Evolutionary conservation across 2,329 filamentous ascomycete species (phyloP).

Genomic region (Exophiala alcalophila): DNA sequence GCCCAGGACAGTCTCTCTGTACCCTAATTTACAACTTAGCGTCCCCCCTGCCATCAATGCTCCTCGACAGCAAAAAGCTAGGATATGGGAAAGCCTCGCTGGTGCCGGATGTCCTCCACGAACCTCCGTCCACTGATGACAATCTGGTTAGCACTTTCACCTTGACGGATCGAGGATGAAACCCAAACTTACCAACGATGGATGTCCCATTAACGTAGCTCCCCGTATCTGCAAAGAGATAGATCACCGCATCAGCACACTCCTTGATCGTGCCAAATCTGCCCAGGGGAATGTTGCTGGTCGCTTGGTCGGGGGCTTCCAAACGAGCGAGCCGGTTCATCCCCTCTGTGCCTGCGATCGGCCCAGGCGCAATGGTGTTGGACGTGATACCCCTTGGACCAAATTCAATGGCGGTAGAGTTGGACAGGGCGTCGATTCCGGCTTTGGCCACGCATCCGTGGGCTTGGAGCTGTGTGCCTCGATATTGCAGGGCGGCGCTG

Average conservation of each 20-base stretch:
- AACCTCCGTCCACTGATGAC: too few species aligned
- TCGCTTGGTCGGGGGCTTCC: slow-evolving; percentile 47
- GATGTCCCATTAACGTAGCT: slow-evolving; percentile 81
- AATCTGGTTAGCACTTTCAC: too few species aligned
- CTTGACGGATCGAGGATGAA: too few species aligned
- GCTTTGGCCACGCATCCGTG: slow-evolving; percentile 90
- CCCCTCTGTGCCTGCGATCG: slow-evolving; percentile 79
- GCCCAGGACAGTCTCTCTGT: too few species aligned
- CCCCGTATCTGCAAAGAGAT: slow-evolving; percentile 78
- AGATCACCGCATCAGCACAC: slow-evolving; percentile 88
- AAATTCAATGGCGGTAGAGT: slow-evolving; percentile 78
- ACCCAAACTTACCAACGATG: too few species aligned
- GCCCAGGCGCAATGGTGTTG: slow-evolving; percentile 84
- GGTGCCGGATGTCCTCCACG: too few species aligned
- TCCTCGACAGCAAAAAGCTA: too few species aligned
- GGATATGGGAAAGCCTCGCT: too few species aligned
- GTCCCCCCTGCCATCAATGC: too few species aligned
- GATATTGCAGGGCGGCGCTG: slow-evolving; percentile 87
- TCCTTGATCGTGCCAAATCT: slow-evolving; percentile 77
- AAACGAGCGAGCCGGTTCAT: slow-evolving; percentile 61
- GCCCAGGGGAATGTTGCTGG: slow-evolving; percentile 64
- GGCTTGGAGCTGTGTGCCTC: slow-evolving; percentile 76
- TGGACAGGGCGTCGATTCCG: slow-evolving; percentile 78
- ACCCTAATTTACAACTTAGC: too few species aligned
- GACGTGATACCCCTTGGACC: slow-evolving; percentile 81